Evolutionary conservation across 2,329 filamentous ascomycete species (phyloP), one percentile per base, ranked within the genome.

Genomic region (Aspergillus calidoustus): DNA sequence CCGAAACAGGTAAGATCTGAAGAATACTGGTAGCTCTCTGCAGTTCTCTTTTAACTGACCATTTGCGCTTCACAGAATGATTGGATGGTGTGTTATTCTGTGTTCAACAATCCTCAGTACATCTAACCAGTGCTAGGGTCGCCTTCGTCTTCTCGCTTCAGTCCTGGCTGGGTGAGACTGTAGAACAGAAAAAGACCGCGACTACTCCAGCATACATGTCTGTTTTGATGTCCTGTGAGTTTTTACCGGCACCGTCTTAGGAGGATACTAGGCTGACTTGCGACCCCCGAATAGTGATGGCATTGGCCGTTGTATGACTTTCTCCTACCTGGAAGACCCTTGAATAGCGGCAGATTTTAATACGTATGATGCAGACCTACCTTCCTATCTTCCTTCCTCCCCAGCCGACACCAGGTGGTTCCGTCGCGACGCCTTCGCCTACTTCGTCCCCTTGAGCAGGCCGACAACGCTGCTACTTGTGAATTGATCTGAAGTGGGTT

Each of bases 211-310:
- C 83, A 56, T 88, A 87, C 74, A 89, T 95, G 78, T 88, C 88
- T 59, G 87, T 95, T 59, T 85, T 88, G 77, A 95, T 96, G 91
- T 87, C 91, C 22, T 72, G 90, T 92, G 82, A 71, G 88, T 85
- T 54, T 22, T 59, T 54, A 23, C 17, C 17, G 9, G 25, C 15
- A 19, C 28, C 23, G 41, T 34, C 2, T 9, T 11, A 43, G 31
- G 22, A 46, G 17, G n/a, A 25, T 49, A n/a, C 55, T 54, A 44
- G 56, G 61, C 69, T 69, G 60, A 70, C 57, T 38, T 57, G n/a
- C 50, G 47, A 31, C 31, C 22, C 44, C 23, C 9, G n/a, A 44
- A 59, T 63, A 89, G 87, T 87, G 62, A 85, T 89, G 83, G 83
- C 87, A 44, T 81, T 90, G 53, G 79, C 74, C 61, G 78, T 83